These are phyloP conservation scores for Lotus japonicus DNA, from an alignment of 306 rosid genomes.

Conservation along the genomic window DNA sequence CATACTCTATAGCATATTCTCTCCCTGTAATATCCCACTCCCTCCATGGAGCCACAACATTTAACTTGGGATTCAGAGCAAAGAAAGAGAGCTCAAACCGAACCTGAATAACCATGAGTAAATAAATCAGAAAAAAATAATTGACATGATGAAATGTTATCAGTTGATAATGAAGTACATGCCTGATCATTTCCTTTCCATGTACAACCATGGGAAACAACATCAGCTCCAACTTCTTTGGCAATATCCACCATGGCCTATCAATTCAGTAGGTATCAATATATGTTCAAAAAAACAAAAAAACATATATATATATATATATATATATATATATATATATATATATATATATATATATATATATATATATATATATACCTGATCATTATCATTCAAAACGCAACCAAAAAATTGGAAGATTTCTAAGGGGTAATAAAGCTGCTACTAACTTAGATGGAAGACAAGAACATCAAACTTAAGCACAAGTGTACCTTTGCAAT, in stretches of 20 bases:
- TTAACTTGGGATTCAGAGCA: constrained; percentile 72
- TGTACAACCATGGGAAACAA: constrained; percentile 90
- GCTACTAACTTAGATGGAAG: too few relatives aligned
- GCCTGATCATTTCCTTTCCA: constrained; percentile 92
- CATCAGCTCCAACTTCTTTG: constrained; percentile 85
- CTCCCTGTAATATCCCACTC: constrained; percentile 90
- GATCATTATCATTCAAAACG: neutral
- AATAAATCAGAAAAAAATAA: constrained; percentile 2
- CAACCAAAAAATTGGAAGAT: too few relatives aligned
- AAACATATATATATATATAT: too few relatives aligned
- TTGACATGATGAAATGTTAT: neutral
- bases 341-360: too few relatives aligned
- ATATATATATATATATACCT: too few relatives aligned
- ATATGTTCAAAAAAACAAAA: neutral
- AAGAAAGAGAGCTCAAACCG: constrained; percentile 80
- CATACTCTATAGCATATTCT: constrained; percentile 75
- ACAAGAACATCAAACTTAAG: neutral
- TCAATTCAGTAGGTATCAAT: constrained; percentile 15
- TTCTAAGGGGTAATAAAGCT: too few relatives aligned
- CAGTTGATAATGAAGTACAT: constrained; percentile 4
- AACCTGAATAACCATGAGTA: constrained; percentile 30
- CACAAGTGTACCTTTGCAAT: constrained; percentile 33
- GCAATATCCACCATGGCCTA: constrained; percentile 94
- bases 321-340: too few relatives aligned
- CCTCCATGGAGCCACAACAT: constrained; percentile 93